Conservation (phyloP, 2,329 filamentous ascomycete species). For the Macrophomina pseudophaseolina region DNA sequence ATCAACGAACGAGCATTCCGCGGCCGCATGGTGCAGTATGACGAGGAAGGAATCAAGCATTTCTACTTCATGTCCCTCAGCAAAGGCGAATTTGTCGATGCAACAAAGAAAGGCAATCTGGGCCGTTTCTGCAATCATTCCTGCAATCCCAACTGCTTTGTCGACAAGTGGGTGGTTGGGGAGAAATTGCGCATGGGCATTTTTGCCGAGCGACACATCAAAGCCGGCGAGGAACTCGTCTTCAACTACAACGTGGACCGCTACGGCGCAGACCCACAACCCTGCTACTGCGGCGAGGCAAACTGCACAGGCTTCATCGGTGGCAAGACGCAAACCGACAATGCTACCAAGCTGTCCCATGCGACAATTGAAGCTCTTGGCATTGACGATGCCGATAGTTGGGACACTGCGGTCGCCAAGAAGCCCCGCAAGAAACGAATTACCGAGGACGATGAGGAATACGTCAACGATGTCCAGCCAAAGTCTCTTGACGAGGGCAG, state of each 20-base stretch:
- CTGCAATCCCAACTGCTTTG: conserved; percentile 97
- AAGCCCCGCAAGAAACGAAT: conserved; percentile 91
- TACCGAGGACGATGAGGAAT: conserved; percentile 91
- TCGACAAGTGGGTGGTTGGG: conserved; percentile 99
- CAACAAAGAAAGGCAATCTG: conserved; percentile 94
- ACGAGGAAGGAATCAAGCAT: conserved; percentile 95
- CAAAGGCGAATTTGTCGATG: conserved; percentile 96
- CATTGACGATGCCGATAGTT: conserved; percentile 89
- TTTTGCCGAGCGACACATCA: conserved; percentile 84
- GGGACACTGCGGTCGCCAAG: conserved; percentile 89
- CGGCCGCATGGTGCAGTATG: conserved; percentile 88
- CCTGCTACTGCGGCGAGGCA: conserved; percentile 92
- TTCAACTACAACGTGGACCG: conserved; percentile 99
- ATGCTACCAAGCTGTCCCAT: conserved; percentile 86
- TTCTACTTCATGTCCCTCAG: conserved; percentile 99
- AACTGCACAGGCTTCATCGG: conserved; percentile 98
- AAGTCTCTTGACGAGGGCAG: conserved; percentile 79
- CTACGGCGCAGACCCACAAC: conserved; percentile 94
- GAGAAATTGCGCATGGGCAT: conserved; percentile 99
- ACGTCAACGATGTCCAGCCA: conserved; percentile 85
- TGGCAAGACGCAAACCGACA: conserved; percentile 96
- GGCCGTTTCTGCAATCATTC: conserved; percentile 99
- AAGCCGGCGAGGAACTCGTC: conserved; percentile 89
- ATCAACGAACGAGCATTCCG: conserved; percentile 92
- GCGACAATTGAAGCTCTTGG: conserved; percentile 93